These are phyloP conservation scores for Lepraria neglecta DNA, from an alignment of 495 filamentous ascomycete species.

Conservation along the genomic window DNA sequence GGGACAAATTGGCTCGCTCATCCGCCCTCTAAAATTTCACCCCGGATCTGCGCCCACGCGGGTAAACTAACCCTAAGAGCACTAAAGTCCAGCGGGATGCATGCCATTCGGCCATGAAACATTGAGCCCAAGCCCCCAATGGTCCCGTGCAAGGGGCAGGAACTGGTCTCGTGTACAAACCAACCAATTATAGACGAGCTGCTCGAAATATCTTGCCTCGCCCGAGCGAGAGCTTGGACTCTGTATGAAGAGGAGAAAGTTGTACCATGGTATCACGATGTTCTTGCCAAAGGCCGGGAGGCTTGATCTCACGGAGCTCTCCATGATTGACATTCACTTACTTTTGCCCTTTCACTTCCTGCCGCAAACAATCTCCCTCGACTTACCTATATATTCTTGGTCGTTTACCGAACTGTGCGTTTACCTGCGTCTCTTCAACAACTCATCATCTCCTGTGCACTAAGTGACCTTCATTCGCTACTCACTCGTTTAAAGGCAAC, in stretches of 20 bases:
- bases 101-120: neutral
- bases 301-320: neutral
- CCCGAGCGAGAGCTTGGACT: neutral
- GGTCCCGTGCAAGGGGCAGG: neutral
- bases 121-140: neutral
- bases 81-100: neutral
- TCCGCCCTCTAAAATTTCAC: neutral
- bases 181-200: neutral
- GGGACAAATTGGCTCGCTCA: constrained; percentile 24
- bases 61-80: neutral
- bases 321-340: neutral
- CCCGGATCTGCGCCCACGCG: constrained; percentile 7
- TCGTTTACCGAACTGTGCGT: neutral
- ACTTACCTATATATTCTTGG: neutral
- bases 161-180: neutral
- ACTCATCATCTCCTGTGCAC: neutral
- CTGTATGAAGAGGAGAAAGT: neutral
- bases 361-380: too few species aligned
- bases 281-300: neutral
- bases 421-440: neutral
- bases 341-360: neutral
- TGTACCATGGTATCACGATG: neutral
- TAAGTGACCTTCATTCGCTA: neutral
- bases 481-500: constrained; percentile 20
- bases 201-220: neutral